Evolutionary conservation across 1,284 basidiomycete genomes (phyloP).

Genomic region (Fomitopsis palustris): DNA sequence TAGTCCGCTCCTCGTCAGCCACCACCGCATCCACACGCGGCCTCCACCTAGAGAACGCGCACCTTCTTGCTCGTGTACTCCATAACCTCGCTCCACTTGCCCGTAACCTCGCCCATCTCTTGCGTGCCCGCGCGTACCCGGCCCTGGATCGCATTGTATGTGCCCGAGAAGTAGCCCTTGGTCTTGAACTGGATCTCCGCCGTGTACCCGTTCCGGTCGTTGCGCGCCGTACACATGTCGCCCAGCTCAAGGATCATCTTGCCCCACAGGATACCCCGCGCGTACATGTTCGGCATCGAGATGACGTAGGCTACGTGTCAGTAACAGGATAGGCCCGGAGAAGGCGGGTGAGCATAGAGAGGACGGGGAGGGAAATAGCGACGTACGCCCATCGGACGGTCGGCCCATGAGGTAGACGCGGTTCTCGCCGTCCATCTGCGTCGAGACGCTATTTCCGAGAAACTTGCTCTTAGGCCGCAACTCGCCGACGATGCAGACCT

Average conservation of each 20-base stretch:
- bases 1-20: conserved; percentile 25
- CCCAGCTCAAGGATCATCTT: conserved; percentile 98
- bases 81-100: conserved; percentile 92
- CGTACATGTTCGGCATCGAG: conserved; percentile 98
- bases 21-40: not conserved
- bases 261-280: conserved; percentile 94
- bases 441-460: conserved; percentile 94
- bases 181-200: conserved; percentile 98
- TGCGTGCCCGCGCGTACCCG: conserved; percentile 64
- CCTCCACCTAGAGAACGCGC: conserved; percentile 3
- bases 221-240: conserved; percentile 85
- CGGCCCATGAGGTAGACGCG: conserved; percentile 77
- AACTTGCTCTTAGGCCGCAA: conserved; percentile 95
- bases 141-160: conserved; percentile 90
- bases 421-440: conserved; percentile 96
- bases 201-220: conserved; percentile 70
- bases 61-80: conserved; percentile 80
- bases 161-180: conserved; percentile 97
- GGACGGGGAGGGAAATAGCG: not conserved
- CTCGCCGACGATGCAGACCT: conserved; percentile 84
- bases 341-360: not conserved
- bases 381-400: conserved; percentile 81
- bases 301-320: conserved; percentile 67
- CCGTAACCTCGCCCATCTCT: conserved; percentile 86
- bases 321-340: not conserved